A percentile compares a stretch with the other conserved stretches of the same genome.
Evolutionary conservation across 2,329 filamentous ascomycete genomes (phyloP).

Genomic region (Dactylonectria estremocensis): DNA sequence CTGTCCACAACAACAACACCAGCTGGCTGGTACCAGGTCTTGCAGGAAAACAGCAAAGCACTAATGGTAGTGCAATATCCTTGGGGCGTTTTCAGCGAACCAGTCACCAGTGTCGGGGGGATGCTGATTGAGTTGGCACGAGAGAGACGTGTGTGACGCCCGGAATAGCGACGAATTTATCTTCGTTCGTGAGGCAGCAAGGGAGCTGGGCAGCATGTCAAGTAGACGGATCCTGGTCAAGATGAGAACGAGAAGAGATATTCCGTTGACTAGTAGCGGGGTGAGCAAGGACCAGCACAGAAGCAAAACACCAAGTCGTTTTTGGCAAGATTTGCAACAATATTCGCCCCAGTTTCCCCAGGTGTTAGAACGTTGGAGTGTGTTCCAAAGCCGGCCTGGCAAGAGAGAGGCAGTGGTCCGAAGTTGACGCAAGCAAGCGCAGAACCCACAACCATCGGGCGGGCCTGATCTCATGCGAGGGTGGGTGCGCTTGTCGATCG

Average conservation of each 20-base stretch:
- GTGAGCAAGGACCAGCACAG: slow-evolving; percentile 48
- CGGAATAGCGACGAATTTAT: slow-evolving; percentile 49
- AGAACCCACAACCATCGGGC: slow-evolving; percentile 38
- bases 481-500: slow-evolving; percentile 40
- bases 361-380: slow-evolving; percentile 39
- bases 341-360: slow-evolving; percentile 46
- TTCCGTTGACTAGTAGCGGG: slow-evolving; percentile 49
- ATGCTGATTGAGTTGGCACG: slow-evolving; percentile 46
- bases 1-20: slow-evolving; percentile 46
- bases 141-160: slow-evolving; percentile 39
- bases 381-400: slow-evolving; percentile 39
- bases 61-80: slow-evolving; percentile 46
- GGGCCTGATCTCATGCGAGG: slow-evolving; percentile 45
- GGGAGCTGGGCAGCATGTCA: slow-evolving; percentile 47
- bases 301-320: slow-evolving; percentile 46
- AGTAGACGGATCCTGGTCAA: slow-evolving; percentile 45
- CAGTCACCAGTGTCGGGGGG: slow-evolving; percentile 42
- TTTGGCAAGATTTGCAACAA: slow-evolving; percentile 51
- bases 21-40: slow-evolving; percentile 44
- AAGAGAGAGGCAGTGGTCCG: slow-evolving; percentile 37
- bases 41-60: slow-evolving; percentile 46
- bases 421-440: slow-evolving; percentile 47
- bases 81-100: slow-evolving; percentile 46
- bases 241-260: slow-evolving; percentile 45
- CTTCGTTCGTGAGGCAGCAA: slow-evolving; percentile 51